A percentile compares a stretch with the other conserved stretches of the same genome.
Conservation (phyloP, 2,329 filamentous ascomycete genomes). For the Gaeumannomyces sp. region DNA sequence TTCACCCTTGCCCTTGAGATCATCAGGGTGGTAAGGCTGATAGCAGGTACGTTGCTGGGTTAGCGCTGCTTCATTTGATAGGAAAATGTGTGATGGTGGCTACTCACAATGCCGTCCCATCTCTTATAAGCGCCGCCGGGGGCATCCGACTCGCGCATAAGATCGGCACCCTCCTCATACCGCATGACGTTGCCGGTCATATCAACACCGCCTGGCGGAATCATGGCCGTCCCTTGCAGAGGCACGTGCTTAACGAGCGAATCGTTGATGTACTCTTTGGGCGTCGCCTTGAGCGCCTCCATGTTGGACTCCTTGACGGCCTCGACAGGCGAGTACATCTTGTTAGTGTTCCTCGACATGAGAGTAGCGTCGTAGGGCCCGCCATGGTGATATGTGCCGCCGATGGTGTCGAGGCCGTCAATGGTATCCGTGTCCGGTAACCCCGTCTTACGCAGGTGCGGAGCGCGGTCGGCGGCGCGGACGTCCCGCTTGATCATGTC, state of each 20-base stretch:
- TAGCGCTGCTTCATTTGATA: slow-evolving; percentile 1
- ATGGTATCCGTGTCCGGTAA: slow-evolving; percentile 69
- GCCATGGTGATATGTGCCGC: slow-evolving; percentile 74
- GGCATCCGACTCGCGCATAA: slow-evolving; percentile 68
- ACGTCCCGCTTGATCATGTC: slow-evolving; percentile 59
- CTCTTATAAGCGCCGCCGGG: slow-evolving; percentile 71
- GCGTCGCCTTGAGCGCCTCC: slow-evolving; percentile 76
- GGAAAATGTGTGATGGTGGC: neutral
- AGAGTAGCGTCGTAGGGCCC: slow-evolving; percentile 85
- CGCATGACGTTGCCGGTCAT: slow-evolving; percentile 62
- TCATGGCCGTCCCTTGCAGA: slow-evolving; percentile 68
- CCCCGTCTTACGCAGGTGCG: slow-evolving; percentile 55
- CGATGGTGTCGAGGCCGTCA: slow-evolving; percentile 66
- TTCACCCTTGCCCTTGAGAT: slow-evolving; percentile 79
- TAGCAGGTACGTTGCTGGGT: slow-evolving; percentile 8
- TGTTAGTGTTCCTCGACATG: slow-evolving; percentile 63
- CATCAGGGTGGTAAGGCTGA: slow-evolving; percentile 64
- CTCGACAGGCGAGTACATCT: slow-evolving; percentile 62
- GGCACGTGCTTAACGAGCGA: slow-evolving; percentile 68
- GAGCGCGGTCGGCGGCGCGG: slow-evolving; percentile 58
- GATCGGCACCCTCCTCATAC: slow-evolving; percentile 80
- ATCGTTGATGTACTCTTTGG: slow-evolving; percentile 69
- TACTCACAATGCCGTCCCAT: slow-evolving; percentile 64
- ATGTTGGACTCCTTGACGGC: slow-evolving; percentile 68
- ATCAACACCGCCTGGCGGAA: slow-evolving; percentile 70